Evolutionary conservation across 2,329 filamentous ascomycete species (phyloP), one percentile per base, ranked within the genome.

Genomic region (Moelleriella libera): DNA sequence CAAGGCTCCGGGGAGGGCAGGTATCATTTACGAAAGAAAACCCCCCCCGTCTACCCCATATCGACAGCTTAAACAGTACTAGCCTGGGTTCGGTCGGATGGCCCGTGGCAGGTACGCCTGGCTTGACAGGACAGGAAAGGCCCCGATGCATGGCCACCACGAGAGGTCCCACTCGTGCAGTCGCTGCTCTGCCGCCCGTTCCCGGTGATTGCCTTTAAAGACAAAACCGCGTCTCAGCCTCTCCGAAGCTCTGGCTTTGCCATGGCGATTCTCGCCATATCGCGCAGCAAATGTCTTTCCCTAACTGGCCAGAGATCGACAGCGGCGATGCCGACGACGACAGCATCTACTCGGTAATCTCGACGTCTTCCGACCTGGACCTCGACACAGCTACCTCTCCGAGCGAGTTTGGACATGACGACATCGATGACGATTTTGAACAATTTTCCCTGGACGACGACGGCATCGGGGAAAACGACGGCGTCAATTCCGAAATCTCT

Each of bases 311-410:
- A 34, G 43, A 44, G n/a, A 42, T 39, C 49, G 47, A 48, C 11
- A 44, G 14, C 46, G 31, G 47, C 47, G 47, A 47, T 31, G 49
- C 32, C 49, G 57, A 56, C 45, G 55, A 54, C 45, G 51, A 55
- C 32, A 50, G 47, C 41, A 61, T 58, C 46, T 60, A 59, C 47
- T 63, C 61, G 29, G 47, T 60, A 40, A 48, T 57, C n/a, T 63
- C 60, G 44, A 58, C 56, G 41, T 49, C 52, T 30, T 48, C 51
- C 14, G 60, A 52, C 39, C 46, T 53, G n/a, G 56, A 57, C 45
- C 54, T 53, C 8, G 47, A 54, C 31, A 57, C 54, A 9, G 56
- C 52, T 1, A 45, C 47, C 12, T 37, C 32, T 37, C 32, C 32
- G 32, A 55, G 54, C 6, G 60, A 60, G 14, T 30, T 45, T 9